Percentiles rank a stretch among this genome's conserved stretches.
These are phyloP conservation scores for Globisporangium paddicum DNA, from an alignment of 352 stramenopile species.

Conservation along the genomic window DNA sequence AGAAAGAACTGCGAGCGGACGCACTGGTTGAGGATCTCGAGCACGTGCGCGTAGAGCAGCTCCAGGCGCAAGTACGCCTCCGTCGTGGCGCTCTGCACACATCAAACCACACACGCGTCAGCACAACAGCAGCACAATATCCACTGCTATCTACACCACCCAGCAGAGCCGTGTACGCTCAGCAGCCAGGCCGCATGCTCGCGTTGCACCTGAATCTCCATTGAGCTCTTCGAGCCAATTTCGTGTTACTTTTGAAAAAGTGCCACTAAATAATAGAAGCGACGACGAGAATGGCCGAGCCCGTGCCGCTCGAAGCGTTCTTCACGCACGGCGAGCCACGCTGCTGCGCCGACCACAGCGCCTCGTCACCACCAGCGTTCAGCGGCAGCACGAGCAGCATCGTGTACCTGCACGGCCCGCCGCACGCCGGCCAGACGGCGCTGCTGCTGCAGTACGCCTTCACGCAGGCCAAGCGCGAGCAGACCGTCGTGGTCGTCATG, in stretches of 20 bases:
- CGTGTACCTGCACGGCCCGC: conserved; percentile 43
- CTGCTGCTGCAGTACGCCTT: conserved; percentile 65
- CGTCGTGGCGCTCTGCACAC: conserved; percentile 7
- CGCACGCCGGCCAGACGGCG: conserved; percentile 42
- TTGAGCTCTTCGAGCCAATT: too few species aligned
- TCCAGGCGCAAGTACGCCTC: conserved; percentile 31
- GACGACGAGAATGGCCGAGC: not conserved
- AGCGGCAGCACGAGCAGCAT: conserved; percentile 14
- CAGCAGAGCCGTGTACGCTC: too few species aligned
- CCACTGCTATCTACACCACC: too few species aligned
- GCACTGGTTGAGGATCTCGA: conserved; percentile 22
- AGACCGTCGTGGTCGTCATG: conserved; percentile 48
- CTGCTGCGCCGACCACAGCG: conserved; percentile 11
- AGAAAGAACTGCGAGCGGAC: not conserved
- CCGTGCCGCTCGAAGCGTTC: conserved; percentile 42
- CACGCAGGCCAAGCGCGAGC: conserved; percentile 32
- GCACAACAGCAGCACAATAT: not conserved
- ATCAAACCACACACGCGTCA: not conserved
- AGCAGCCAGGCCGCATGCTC: not conserved
- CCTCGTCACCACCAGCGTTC: not conserved
- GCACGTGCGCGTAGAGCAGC: conserved; percentile 27
- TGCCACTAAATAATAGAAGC: not conserved
- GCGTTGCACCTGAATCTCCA: not conserved
- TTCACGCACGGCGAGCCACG: conserved; percentile 44
- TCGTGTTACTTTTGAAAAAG: too few species aligned